phyloP scores from a whole-genome alignment of 192 early-diverging fungal species.

The Entophlyctis luteolus region DNA sequence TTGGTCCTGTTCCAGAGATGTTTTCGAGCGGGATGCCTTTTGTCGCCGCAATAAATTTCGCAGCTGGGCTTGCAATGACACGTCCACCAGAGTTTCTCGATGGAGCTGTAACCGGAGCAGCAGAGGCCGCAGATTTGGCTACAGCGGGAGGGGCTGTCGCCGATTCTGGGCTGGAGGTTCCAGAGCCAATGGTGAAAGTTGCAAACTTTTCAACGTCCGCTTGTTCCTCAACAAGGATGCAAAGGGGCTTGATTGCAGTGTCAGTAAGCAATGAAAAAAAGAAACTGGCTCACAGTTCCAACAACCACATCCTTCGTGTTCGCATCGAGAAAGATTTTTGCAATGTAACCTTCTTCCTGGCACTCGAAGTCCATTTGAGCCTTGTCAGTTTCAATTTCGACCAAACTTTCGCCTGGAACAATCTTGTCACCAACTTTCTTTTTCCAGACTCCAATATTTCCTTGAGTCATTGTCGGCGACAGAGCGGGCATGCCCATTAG shows the following conservation, averaged over 20 bases:
- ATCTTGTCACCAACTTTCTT: conserved; percentile 91
- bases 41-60: conserved; percentile 80
- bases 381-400: conserved; percentile 98
- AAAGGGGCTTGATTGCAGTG: conserved; percentile 69
- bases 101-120: conserved; percentile 28
- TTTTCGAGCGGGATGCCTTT: conserved; percentile 71
- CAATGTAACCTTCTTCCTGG: conserved; percentile 93
- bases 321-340: conserved; percentile 75
- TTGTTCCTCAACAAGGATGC: conserved; percentile 85
- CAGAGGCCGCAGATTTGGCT: conserved; percentile 41
- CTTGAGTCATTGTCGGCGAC: conserved; percentile 95
- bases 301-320: conserved; percentile 86
- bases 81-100: conserved; percentile 39
- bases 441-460: conserved; percentile 84
- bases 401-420: conserved; percentile 81
- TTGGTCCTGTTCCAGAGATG: conserved; percentile 82
- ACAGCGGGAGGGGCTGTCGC: conserved; percentile 24
- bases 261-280: not conserved
- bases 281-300: conserved; percentile 49
- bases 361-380: conserved; percentile 99
- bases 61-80: conserved; percentile 79
- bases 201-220: conserved; percentile 83
- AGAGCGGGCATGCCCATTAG: conserved; percentile 91
- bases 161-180: conserved; percentile 20
- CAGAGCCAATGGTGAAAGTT: conserved; percentile 54